phyloP scores from a whole-genome alignment of 768 basidiomycete species.

The Kwoniella newhampshirensis region DNA sequence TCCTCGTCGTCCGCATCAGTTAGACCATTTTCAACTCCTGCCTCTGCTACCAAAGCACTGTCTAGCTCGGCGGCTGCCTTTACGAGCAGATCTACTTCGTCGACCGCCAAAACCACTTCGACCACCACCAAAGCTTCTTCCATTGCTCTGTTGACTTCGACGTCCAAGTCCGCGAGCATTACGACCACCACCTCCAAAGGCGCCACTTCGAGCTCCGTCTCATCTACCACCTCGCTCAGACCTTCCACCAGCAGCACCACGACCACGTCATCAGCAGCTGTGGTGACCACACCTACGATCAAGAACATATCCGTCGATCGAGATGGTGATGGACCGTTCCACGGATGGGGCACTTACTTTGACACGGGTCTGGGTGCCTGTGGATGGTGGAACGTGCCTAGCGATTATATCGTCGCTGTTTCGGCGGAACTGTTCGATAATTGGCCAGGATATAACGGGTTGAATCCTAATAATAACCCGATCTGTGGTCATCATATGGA shows the following conservation, averaged over 20 bases:
- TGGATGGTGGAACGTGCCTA: slow-evolving; percentile 31
- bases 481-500: slow-evolving; percentile 40
- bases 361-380: slow-evolving; percentile 38
- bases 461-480: slow-evolving; percentile 45
- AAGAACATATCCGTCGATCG: slow-evolving; percentile 22
- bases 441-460: slow-evolving; percentile 41
- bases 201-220: background rate
- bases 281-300: slow-evolving; percentile 2
- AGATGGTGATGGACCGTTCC: slow-evolving; percentile 41
- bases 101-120: background rate
- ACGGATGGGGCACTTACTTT: slow-evolving; percentile 45
- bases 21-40: background rate
- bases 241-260: slow-evolving; percentile 3
- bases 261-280: slow-evolving; percentile 9
- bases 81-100: slow-evolving; percentile 4
- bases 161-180: background rate
- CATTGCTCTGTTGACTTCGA: background rate
- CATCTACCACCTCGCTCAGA: slow-evolving; percentile 6
- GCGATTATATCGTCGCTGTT: slow-evolving; percentile 39
- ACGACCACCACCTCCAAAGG: background rate
- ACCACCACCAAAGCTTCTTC: slow-evolving; percentile 4
- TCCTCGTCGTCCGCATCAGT: background rate
- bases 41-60: slow-evolving; percentile 1
- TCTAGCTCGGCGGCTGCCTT: background rate
- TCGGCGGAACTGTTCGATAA: slow-evolving; percentile 35